Conservation (phyloP, 805 yeast species). For the Wickerhamomyces kurtzmanii region DNA sequence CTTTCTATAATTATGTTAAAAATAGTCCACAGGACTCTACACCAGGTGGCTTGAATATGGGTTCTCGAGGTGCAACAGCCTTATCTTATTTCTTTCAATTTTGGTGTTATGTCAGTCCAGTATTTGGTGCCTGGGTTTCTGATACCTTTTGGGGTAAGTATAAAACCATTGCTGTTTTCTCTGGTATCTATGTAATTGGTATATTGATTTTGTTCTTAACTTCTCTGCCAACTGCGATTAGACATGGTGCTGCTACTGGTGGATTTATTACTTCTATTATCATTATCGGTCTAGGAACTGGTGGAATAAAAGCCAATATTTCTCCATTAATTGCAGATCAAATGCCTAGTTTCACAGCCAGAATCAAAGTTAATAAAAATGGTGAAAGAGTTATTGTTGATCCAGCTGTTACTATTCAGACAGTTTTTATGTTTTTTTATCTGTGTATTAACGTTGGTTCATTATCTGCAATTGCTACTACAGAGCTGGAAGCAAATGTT, state of each 20-base stretch:
- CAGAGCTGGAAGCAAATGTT: conserved; percentile 53
- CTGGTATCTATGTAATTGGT: conserved; percentile 51
- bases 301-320: conserved; percentile 67
- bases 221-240: conserved; percentile 48
- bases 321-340: conserved; percentile 72
- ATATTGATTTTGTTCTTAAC: conserved; percentile 59
- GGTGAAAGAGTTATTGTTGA: conserved; percentile 66
- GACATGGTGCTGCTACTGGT: conserved; percentile 43
- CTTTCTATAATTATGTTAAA: conserved; percentile 66
- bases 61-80: conserved; percentile 58
- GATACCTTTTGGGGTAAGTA: conserved; percentile 70
- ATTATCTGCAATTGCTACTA: conserved; percentile 66
- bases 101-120: conserved; percentile 76
- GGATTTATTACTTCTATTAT: conserved; percentile 38
- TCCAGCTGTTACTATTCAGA: conserved; percentile 62
- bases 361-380: conserved; percentile 41
- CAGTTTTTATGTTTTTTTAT: conserved; percentile 69
- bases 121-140: conserved; percentile 66
- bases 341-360: conserved; percentile 50
- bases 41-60: conserved; percentile 51
- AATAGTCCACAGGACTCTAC: conserved; percentile 15
- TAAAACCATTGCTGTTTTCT: conserved; percentile 54
- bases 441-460: conserved; percentile 71
- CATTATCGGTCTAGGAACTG: conserved; percentile 67
- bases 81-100: conserved; percentile 69